Percentiles rank a stretch among this genome's conserved stretches.
Evolutionary conservation across 805 yeast genomes (phyloP).

Genomic region (Kodamaea lidongshanica): DNA sequence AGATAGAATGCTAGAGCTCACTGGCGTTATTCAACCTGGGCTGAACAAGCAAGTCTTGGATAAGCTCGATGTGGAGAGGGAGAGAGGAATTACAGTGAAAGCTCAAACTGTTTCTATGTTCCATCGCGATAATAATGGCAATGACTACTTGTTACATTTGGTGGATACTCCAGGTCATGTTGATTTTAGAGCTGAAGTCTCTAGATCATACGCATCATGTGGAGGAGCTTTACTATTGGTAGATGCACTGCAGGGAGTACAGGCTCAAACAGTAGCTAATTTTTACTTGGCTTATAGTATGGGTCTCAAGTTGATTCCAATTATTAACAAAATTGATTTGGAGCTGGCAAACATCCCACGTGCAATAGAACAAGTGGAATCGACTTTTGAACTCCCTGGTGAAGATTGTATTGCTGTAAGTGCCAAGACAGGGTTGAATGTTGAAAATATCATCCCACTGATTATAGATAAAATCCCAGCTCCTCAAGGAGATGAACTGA

Average conservation of each 20-base stretch:
- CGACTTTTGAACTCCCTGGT: conserved; percentile 71
- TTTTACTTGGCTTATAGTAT: conserved; percentile 84
- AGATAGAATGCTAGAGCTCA: conserved; percentile 79
- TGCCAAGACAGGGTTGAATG: conserved; percentile 86
- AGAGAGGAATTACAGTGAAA: conserved; percentile 93
- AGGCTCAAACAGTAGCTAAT: conserved; percentile 98
- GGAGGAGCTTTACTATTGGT: conserved; percentile 87
- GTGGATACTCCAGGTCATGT: conserved; percentile 99
- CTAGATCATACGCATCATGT: conserved; percentile 91
- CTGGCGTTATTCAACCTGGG: conserved; percentile 81
- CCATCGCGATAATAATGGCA: conserved; percentile 52
- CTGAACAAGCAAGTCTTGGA: conserved; percentile 80
- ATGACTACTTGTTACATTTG: conserved; percentile 78
- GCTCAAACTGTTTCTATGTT: conserved; percentile 97
- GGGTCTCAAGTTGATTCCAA: conserved; percentile 77
- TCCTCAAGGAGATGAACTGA: conserved; percentile 51
- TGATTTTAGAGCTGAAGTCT: conserved; percentile 89
- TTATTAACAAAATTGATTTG: conserved; percentile 85
- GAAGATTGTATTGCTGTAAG: conserved; percentile 78
- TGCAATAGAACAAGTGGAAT: conserved; percentile 79
- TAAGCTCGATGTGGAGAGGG: conserved; percentile 88
- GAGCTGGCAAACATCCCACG: conserved; percentile 79
- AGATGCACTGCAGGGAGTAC: conserved; percentile 95
- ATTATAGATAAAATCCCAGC: conserved; percentile 76
- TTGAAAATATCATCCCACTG: conserved; percentile 71